Conservation (phyloP, 495 filamentous ascomycete species). For the Pseudoneurospora amorphoporcata region DNA sequence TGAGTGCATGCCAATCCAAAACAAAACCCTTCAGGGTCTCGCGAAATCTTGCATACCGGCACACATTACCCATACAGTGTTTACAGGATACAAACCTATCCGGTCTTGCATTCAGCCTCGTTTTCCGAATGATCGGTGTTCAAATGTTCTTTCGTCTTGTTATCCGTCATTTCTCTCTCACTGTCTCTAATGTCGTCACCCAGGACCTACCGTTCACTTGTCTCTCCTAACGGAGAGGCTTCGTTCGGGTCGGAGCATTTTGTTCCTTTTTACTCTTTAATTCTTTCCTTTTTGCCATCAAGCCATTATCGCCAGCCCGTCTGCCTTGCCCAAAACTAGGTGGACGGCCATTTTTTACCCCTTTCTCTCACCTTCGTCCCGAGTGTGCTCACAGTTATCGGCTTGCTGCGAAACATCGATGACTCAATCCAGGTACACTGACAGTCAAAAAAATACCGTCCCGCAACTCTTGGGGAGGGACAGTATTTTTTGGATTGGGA, state of each 20-base stretch:
- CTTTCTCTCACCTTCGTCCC: not conserved
- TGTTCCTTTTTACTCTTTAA: not conserved
- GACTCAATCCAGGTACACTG: too few relatives aligned
- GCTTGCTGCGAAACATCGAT: too few relatives aligned
- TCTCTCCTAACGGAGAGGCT: not conserved
- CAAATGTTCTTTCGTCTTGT: not conserved
- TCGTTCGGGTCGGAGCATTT: not conserved
- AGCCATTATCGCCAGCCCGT: not conserved
- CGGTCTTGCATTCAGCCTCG: not conserved
- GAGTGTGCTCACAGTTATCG: too few relatives aligned
- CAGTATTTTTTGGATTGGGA: too few relatives aligned
- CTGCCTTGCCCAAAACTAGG: not conserved
- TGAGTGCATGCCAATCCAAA: too few relatives aligned
- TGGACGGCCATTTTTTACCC: not conserved
- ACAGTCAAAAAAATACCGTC: too few relatives aligned
- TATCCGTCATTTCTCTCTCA: not conserved
- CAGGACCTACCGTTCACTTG: not conserved
- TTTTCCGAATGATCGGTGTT: not conserved
- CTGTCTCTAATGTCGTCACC: not conserved
- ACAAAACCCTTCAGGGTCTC: not conserved
- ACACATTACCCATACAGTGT: not conserved
- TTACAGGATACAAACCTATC: not conserved
- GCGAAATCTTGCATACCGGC: not conserved
- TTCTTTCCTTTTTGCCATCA: not conserved
- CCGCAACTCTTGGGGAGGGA: too few relatives aligned